Conservation (phyloP, 768 basidiomycete species). For the Leccinellum luteum region DNA sequence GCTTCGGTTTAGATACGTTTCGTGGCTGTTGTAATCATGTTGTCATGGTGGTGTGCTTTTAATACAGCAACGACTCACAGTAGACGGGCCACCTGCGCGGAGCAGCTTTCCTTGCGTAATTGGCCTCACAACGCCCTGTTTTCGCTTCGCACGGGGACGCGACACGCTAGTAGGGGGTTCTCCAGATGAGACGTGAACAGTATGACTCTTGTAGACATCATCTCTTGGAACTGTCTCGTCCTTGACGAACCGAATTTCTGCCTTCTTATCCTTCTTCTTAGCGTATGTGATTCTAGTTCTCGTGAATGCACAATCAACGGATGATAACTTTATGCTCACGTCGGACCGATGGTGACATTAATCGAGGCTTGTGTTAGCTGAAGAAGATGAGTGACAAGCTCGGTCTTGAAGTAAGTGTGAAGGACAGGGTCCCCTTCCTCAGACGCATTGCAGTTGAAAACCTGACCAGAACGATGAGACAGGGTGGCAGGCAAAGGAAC, state of each 20-base stretch:
- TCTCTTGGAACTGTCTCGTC: slow-evolving; percentile 80
- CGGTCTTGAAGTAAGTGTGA: slow-evolving; percentile 93
- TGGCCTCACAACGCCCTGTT: slow-evolving; percentile 81
- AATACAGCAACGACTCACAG: slow-evolving; percentile 33
- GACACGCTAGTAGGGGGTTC: slow-evolving; percentile 82
- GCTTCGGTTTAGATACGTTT: slow-evolving; percentile 37
- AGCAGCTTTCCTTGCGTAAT: slow-evolving; percentile 84
- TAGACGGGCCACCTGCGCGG: slow-evolving; percentile 71
- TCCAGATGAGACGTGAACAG: slow-evolving; percentile 83
- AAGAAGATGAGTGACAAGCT: slow-evolving; percentile 79
- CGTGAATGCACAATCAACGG: slow-evolving; percentile 10
- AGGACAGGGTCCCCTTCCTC: slow-evolving; percentile 96
- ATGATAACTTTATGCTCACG: slow-evolving; percentile 48
- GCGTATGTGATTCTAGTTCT: slow-evolving; percentile 73
- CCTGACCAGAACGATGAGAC: slow-evolving; percentile 41
- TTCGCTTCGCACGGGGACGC: slow-evolving; percentile 80
- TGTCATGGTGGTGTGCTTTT: not conserved
- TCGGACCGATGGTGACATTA: slow-evolving; percentile 68
- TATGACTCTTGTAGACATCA: slow-evolving; percentile 92
- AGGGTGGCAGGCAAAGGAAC: not conserved
- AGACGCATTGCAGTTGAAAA: slow-evolving; percentile 69
- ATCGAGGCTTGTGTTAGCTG: slow-evolving; percentile 77
- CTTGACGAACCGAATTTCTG: slow-evolving; percentile 81
- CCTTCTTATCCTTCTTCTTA: slow-evolving; percentile 97
- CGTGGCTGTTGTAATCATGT: slow-evolving; percentile 42